Base-by-base conservation (phyloP, 176 grass and related monocot genomes). In the Leersia perrieri region DNA sequence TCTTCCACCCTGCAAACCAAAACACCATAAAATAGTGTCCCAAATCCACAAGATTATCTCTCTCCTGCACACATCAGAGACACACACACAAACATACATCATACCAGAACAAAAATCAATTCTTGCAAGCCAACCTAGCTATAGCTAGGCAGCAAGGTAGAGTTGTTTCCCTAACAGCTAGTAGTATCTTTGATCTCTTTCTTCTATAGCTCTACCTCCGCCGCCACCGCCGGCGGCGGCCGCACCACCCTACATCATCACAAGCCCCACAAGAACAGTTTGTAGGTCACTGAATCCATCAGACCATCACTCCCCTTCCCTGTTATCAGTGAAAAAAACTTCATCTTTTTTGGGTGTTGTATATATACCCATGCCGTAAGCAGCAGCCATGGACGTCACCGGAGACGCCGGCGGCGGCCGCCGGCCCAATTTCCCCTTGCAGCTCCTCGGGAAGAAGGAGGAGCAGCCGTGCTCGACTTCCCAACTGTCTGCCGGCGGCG, bases 371-470 rank as follows among this genome's bases (percentile, higher is more conserved):
- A 79, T 82, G 71, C 65, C 51, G 32, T 87, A 66, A 84, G 77
- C 51, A 84, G 77, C 51, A 22, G 28, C 70, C 68, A 89, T 80
- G 80, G 80, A 90, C 20, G 20, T 79, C 57, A 75, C 65, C 3
- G 64, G 64, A 72, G 90, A 89, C 13, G 83, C 34, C 29, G 45
- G 87, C n/a, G 91, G 74, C 35, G 69, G 72, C 5, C 86, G 83
- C 45, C 90, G 88, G 25, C 87, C 88, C 11, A 90, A 92, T 88
- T 97, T 92, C 51, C 95, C 90, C 26, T 66, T 94, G 31, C 92
- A 94, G 75, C 92, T 94, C 1, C 80, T 97, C 44, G 92, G 90
- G 70, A 97, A 97, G 92, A 92, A 92, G 77, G 92, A 97, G 78
- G 84, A 88, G 0, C 74, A 93, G 31, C 85, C 88, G 11, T 92